Conservation (phyloP, 1,284 basidiomycete species). For the Leucoagaricus sp. region DNA sequence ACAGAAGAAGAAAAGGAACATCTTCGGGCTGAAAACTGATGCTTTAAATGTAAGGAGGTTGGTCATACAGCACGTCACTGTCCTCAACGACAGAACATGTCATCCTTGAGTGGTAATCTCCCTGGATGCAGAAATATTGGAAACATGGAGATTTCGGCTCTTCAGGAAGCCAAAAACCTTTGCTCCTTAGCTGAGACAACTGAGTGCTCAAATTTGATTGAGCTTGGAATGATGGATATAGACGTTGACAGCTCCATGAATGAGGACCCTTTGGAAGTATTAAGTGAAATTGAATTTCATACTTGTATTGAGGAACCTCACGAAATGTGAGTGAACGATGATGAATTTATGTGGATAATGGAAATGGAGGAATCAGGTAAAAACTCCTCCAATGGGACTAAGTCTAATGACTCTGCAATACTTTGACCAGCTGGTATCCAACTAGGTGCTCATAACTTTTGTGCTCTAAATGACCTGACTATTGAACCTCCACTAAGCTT, state of each 20-base stretch:
- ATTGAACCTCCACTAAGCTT: neutral
- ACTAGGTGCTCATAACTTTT: neutral
- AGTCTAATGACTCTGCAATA: neutral
- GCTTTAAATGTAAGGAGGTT: constrained; percentile 19
- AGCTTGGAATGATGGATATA: neutral
- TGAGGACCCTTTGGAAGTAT: constrained; percentile 19
- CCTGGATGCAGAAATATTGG: too few species aligned
- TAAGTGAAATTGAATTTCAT: constrained; percentile 7
- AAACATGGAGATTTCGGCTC: too few species aligned
- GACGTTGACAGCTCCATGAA: too few species aligned
- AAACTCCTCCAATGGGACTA: neutral
- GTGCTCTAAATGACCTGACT: neutral
- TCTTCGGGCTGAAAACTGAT: constrained; percentile 14
- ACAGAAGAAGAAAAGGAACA: constrained; percentile 7
- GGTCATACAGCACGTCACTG: constrained; percentile 17
- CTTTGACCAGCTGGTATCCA: neutral
- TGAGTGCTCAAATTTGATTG: too few species aligned
- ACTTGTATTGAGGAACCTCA: too few species aligned
- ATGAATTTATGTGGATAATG: too few species aligned
- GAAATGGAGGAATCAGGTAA: too few species aligned
- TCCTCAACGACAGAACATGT: neutral
- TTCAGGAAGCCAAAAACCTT: too few species aligned
- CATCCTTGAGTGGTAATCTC: too few species aligned
- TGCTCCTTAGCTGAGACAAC: too few species aligned
- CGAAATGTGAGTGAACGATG: too few species aligned